Conservation (phyloP, 2,329 filamentous ascomycete genomes). For the Aspergillus fumigatus region DNA sequence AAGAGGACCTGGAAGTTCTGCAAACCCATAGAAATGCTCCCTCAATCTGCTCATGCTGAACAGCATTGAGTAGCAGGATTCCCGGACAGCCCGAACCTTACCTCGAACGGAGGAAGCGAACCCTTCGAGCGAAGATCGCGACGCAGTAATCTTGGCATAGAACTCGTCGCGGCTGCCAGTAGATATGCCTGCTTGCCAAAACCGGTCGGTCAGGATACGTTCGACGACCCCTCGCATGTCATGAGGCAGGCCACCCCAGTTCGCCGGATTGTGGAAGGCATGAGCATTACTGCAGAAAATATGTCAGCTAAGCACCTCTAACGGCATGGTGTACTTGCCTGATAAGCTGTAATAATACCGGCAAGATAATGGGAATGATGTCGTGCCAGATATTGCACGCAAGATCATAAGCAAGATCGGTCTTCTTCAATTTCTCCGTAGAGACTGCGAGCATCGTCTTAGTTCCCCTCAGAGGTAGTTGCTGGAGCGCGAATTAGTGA, state of each 20-base stretch:
- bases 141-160: constrained; percentile 83
- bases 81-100: constrained; percentile 80
- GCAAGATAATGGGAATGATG: constrained; percentile 75
- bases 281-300: constrained; percentile 65
- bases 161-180: constrained; percentile 95
- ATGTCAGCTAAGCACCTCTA: constrained; percentile 8
- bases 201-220: constrained; percentile 84
- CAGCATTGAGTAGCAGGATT: constrained; percentile 89
- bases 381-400: constrained; percentile 82
- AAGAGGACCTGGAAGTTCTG: constrained; percentile 74
- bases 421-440: constrained; percentile 79
- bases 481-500: constrained; percentile 36
- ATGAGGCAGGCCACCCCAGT: constrained; percentile 71
- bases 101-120: constrained; percentile 91
- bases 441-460: constrained; percentile 91
- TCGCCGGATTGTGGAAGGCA: constrained; percentile 79
- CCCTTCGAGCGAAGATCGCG: constrained; percentile 84
- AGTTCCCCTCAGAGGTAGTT: constrained; percentile 75
- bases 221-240: constrained; percentile 75
- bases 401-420: constrained; percentile 66
- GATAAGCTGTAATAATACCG: constrained; percentile 77
- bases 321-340: constrained; percentile 44
- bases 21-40: constrained; percentile 84
- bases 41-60: constrained; percentile 89
- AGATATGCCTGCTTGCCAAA: constrained; percentile 98